Percentiles rank a stretch among this genome's conserved stretches.
These are phyloP conservation scores for Volvox reticuliferus DNA, from an alignment of 139 green algal genomes.

Conservation along the genomic window DNA sequence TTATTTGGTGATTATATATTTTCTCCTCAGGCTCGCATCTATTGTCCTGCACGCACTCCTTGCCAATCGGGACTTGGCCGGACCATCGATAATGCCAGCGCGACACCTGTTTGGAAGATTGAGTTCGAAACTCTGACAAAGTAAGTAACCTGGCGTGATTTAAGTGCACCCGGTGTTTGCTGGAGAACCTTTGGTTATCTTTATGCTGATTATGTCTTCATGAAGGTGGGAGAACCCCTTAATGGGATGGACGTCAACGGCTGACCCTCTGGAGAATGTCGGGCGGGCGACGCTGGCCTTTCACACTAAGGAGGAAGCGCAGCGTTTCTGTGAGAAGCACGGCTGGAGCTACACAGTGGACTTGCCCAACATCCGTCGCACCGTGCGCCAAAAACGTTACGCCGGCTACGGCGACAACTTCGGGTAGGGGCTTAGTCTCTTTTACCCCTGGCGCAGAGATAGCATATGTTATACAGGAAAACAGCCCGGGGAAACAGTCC, in stretches of 20 bases:
- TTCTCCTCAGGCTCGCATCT: slow-evolving; percentile 79
- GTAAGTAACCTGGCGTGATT: slow-evolving; percentile 35
- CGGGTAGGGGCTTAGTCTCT: slow-evolving; percentile 48
- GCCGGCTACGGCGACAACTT: slow-evolving; percentile 87
- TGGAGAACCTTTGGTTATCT: too few relatives aligned
- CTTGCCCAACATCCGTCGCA: slow-evolving; percentile 67
- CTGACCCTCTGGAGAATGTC: slow-evolving; percentile 89
- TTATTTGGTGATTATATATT: not conserved
- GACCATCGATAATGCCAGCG: slow-evolving; percentile 58
- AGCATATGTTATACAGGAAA: not conserved
- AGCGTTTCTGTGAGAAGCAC: slow-evolving; percentile 74
- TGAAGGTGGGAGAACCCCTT: slow-evolving; percentile 95
- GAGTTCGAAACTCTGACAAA: slow-evolving; percentile 77
- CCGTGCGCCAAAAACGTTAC: slow-evolving; percentile 75
- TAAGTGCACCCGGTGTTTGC: too few relatives aligned
- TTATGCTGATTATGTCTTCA: not conserved
- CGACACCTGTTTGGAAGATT: slow-evolving; percentile 81
- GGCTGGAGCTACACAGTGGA: slow-evolving; percentile 83
- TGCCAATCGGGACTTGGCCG: slow-evolving; percentile 79
- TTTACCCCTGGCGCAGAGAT: not conserved
- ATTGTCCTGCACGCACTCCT: slow-evolving; percentile 70
- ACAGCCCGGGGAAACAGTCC: not conserved
- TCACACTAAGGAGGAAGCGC: slow-evolving; percentile 82
- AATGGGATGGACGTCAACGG: slow-evolving; percentile 98
- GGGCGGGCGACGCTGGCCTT: slow-evolving; percentile 73